Base-by-base conservation (phyloP, 306 rosid genomes). In the Glycine tomentella region DNA sequence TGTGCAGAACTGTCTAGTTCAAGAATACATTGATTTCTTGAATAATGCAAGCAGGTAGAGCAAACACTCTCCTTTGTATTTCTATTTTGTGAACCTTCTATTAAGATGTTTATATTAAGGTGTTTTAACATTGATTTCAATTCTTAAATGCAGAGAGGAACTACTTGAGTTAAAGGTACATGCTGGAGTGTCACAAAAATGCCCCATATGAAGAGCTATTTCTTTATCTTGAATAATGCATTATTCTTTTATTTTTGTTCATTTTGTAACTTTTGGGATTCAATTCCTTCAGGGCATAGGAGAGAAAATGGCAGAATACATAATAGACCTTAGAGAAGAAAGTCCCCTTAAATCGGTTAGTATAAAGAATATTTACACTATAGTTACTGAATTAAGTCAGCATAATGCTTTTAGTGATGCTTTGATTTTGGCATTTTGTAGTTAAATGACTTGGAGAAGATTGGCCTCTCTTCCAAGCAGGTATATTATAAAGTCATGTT, bases 381-480 rank as follows among this genome's bases (percentile, higher is more conserved):
- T 51, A 34, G 8, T 0, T 25, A 25, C 31, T 25, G 8, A 58
- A 77, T 16, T 50, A 46, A 48, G 7, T 50, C 40, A 52, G 20
- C 48, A 81, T 45, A 45, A 53, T 78, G 40, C 31, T 77, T 31
- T 36, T 66, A 13, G 49, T 75, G 64, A 82, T 77, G 25, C 68
- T 72, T 74, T 80, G 40, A 2, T 62, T 57, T 73, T 82, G 84
- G 6, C 31, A 66, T 71, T 75, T 83, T 89, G 74, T 87, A 95
- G 99, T 88, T 95, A 71, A 76, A 63, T 66, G 97, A 95, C 78
- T 79, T 95, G 95, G 93, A 91, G 93, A 95, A 93, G 82, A 87
- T 93, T 59, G 99, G 99, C 42, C 95, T 95, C 86, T 93, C 99
- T 48, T 75, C 83, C 70, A 95, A 95, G 89, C 99, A 92, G 97